Evolutionary conservation across 2,329 filamentous ascomycete species (phyloP).

Genomic region (Fusarium verticillioides): DNA sequence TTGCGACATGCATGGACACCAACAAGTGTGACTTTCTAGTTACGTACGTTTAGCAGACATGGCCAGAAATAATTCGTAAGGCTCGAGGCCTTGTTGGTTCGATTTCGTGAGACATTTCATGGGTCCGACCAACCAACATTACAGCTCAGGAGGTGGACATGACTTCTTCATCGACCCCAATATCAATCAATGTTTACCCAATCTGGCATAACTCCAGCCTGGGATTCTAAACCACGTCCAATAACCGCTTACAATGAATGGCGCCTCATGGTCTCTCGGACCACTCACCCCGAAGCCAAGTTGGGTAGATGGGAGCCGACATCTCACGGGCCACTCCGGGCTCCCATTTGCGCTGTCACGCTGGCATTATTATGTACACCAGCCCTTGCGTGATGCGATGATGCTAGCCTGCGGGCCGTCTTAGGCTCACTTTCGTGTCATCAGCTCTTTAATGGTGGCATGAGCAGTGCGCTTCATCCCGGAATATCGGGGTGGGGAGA

Average conservation of each 20-base stretch:
- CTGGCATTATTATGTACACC: conserved; percentile 26
- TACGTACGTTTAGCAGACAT: not conserved
- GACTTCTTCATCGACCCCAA: conserved; percentile 6
- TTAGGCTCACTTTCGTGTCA: conserved; percentile 21
- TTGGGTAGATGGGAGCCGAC: conserved; percentile 17
- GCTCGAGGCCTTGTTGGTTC: conserved; percentile 34
- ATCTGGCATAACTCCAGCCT: conserved; percentile 11
- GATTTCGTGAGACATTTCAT: conserved; percentile 34
- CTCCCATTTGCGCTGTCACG: conserved; percentile 26
- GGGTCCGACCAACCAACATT: not conserved
- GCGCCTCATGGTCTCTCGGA: conserved; percentile 20
- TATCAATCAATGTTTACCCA: conserved; percentile 1
- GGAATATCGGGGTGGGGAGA: conserved; percentile 34
- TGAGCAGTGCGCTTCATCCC: conserved; percentile 4
- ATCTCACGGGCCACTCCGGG: conserved; percentile 34
- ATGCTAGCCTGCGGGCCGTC: conserved; percentile 39
- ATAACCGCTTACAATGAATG: conserved; percentile 16
- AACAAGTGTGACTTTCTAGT: conserved; percentile 6
- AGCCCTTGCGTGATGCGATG: conserved; percentile 34
- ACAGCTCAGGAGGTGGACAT: conserved; percentile 5
- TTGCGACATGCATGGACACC: conserved; percentile 22
- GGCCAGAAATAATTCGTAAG: conserved; percentile 31
- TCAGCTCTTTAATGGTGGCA: conserved; percentile 33
- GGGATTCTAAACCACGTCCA: conserved; percentile 10
- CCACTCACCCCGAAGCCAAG: conserved; percentile 27